Conservation (phyloP, 495 filamentous ascomycete genomes). For the Cercophora scortea region DNA sequence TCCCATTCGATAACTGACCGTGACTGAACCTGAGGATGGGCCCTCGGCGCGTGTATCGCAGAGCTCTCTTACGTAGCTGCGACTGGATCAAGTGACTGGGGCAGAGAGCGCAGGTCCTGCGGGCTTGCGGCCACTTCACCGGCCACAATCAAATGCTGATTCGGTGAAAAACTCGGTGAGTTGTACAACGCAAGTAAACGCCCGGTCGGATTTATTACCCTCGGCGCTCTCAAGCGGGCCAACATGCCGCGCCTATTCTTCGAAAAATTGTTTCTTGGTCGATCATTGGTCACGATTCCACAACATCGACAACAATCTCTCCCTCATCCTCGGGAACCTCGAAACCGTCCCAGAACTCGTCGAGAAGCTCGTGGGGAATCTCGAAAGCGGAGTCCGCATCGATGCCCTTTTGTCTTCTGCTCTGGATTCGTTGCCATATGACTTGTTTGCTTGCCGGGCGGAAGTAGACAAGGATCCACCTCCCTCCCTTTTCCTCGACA, state of each 20-base stretch:
- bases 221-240: neutral
- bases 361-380: conserved; percentile 27
- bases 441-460: conserved; percentile 21
- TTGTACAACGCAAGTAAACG: no score
- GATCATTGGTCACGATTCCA: no score
- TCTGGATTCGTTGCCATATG: conserved; percentile 21
- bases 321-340: conserved; percentile 27
- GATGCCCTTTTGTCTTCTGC: conserved; percentile 18
- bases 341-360: conserved; percentile 31
- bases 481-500: conserved; percentile 21
- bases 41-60: no score
- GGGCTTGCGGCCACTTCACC: no score
- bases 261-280: neutral
- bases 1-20: no score
- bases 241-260: no score
- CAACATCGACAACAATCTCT: conserved; percentile 23
- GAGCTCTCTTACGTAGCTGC: no score
- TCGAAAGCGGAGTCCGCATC: conserved; percentile 31
- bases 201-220: neutral
- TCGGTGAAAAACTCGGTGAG: no score
- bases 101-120: no score
- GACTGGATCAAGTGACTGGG: no score
- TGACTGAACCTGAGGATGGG: no score
- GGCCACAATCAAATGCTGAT: no score
- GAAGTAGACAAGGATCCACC: conserved; percentile 28